A percentile compares a stretch with the other conserved stretches of the same genome.
Conservation (phyloP, 2,329 filamentous ascomycete species). For the Tolypocladium tundrense region DNA sequence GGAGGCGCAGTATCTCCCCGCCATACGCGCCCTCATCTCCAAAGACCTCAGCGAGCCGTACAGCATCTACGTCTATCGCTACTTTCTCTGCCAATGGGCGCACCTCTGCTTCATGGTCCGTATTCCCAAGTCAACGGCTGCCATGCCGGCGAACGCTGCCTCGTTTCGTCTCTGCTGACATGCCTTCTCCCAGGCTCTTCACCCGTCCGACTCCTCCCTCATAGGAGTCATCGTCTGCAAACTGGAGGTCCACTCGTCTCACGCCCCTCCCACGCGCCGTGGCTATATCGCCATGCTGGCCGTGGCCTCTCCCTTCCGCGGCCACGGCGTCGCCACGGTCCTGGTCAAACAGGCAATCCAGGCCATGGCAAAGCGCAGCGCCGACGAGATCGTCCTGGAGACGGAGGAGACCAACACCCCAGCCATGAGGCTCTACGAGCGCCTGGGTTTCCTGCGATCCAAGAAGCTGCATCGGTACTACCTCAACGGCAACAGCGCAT, state of each 20-base stretch:
- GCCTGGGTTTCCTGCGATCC: constrained; percentile 80
- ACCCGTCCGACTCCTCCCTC: constrained; percentile 52
- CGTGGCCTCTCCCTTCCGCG: constrained; percentile 70
- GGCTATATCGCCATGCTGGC: constrained; percentile 99
- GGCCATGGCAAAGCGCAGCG: constrained; percentile 72
- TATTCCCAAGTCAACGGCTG: background rate
- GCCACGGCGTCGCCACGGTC: constrained; percentile 76
- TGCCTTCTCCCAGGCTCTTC: constrained; percentile 36
- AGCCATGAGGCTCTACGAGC: constrained; percentile 86
- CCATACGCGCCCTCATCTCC: constrained; percentile 86
- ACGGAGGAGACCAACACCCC: constrained; percentile 89
- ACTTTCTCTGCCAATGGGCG: constrained; percentile 96
- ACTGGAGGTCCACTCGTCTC: constrained; percentile 78
- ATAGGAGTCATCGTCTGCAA: constrained; percentile 93
- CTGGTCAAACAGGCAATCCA: constrained; percentile 87
- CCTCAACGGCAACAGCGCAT: constrained; percentile 91
- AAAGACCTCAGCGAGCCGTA: constrained; percentile 97
- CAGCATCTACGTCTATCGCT: constrained; percentile 98
- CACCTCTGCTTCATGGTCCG: constrained; percentile 89
- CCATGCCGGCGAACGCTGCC: background rate
- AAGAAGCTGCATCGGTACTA: constrained; percentile 95
- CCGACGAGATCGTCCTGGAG: constrained; percentile 91
- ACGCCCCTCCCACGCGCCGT: constrained; percentile 61
- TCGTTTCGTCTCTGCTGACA: constrained; percentile 1
- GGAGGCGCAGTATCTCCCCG: constrained; percentile 60